Base-by-base conservation (phyloP, 441 rosid genomes). In the Populus tomentosa region DNA sequence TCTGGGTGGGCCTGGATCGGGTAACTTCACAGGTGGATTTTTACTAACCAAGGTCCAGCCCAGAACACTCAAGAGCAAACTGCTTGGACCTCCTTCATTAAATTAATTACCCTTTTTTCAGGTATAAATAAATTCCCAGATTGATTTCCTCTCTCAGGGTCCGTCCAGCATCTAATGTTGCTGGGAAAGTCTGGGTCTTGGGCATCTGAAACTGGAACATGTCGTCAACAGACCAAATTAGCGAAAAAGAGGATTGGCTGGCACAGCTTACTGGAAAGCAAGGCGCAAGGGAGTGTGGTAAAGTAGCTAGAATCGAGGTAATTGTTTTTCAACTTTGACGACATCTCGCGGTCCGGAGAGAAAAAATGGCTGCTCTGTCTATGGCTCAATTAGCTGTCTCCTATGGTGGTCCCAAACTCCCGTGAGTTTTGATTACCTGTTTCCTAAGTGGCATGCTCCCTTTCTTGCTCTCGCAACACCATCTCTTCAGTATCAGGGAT, bases 351-450 rank as follows among this genome's bases (percentile, higher is more conserved):
- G n/a, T 69, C 50, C 65, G 6, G 35, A 74, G 32, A 16, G 3
- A 11, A 10, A 69, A 30, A 13, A 28, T 2, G 30, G 9, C 56
- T 46, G 20, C 62, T 33, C 32, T 63, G 10, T 4, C 18, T 10
- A 5, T 4, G 36, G 7, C 30, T 28, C 24, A 69, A 32, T 76
- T 73, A 32, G 67, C 28, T 73, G 85, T 76, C 73, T 40, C 78
- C 73, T 73, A 14, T 70, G 73, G 82, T 70, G 69, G 21, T 42
- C 67, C 69, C 78, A 70, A 9, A 40, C 76, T 40, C 62, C 78
- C 72, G 16, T 28, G 11, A 38, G 14, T 73, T 21, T 28, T 35
- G 5, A 67, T 74, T 56, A 6, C 23, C 72, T 70, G 83, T 66
- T 77, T 65, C 69, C 63, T 72, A 36, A 21, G n/a, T 53, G 73